phyloP scores from a whole-genome alignment of 2,329 filamentous ascomycete species.

The Aspergillus latus region DNA sequence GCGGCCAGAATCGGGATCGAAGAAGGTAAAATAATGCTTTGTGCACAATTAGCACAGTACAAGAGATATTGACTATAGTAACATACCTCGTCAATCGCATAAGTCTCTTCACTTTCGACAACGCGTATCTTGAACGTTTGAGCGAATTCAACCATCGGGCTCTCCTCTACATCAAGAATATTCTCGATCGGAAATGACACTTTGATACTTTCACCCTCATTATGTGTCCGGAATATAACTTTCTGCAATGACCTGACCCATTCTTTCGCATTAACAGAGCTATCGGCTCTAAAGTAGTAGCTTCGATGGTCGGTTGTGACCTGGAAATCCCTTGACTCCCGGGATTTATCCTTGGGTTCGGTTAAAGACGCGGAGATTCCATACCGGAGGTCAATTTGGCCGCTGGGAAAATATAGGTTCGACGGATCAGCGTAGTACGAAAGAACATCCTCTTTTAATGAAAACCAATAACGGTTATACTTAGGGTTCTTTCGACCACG shows the following conservation, averaged over 20 bases:
- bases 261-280: conserved; percentile 81
- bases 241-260: conserved; percentile 94
- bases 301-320: conserved; percentile 79
- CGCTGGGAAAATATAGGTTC: conserved; percentile 86
- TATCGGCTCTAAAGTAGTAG: conserved; percentile 88
- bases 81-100: conserved; percentile 84
- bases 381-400: conserved; percentile 88
- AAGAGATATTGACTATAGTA: background rate
- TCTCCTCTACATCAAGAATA: conserved; percentile 89
- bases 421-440: conserved; percentile 84
- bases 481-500: conserved; percentile 83
- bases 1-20: conserved; percentile 74
- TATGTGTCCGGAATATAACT: conserved; percentile 92
- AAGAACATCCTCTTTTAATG: conserved; percentile 85
- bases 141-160: conserved; percentile 83
- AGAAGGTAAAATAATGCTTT: conserved; percentile 96
- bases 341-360: conserved; percentile 66
- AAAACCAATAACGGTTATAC: conserved; percentile 91
- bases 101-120: conserved; percentile 90
- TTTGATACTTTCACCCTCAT: conserved; percentile 95
- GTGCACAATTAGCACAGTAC: conserved; percentile 18
- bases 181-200: conserved; percentile 87
- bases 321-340: conserved; percentile 73
- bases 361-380: conserved; percentile 80
- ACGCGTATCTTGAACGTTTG: conserved; percentile 93